Evolutionary conservation across 345 rosid genomes (phyloP).

Genomic region (Melaleuca alternifolia): DNA sequence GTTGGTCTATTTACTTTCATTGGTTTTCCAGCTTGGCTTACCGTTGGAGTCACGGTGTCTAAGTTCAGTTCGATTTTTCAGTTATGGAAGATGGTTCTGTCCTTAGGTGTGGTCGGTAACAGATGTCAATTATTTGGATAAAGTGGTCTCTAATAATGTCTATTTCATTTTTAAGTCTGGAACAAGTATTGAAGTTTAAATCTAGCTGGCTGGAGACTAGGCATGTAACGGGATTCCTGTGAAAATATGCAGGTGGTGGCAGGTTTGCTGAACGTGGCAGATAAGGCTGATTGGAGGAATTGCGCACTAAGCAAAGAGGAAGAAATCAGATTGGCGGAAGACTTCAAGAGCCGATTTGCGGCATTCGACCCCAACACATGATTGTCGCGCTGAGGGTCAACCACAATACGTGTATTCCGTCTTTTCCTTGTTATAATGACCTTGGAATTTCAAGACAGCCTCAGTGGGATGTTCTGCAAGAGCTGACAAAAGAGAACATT

Average conservation of each 20-base stretch:
- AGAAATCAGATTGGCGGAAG: conserved; percentile 47
- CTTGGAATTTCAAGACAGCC: neutral
- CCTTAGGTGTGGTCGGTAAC: neutral
- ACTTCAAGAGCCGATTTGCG: conserved; percentile 57
- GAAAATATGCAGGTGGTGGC: conserved; percentile 59
- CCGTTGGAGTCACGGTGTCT: neutral
- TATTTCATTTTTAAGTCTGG: neutral
- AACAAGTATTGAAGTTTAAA: neutral
- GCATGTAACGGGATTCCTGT: neutral
- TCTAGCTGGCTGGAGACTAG: neutral
- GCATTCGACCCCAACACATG: conserved; percentile 53
- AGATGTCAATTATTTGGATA: neutral
- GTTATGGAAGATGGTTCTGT: neutral
- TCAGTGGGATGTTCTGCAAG: neutral
- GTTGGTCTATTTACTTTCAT: conserved; percentile 9
- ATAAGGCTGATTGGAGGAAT: conserved; percentile 81
- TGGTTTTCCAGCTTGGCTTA: neutral
- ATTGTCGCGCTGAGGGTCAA: neutral
- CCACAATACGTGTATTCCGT: neutral
- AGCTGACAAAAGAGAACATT: neutral
- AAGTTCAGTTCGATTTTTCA: neutral
- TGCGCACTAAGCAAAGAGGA: conserved; percentile 63
- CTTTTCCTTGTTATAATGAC: neutral
- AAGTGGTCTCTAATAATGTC: neutral
- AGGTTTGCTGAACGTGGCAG: conserved; percentile 72